Evolutionary conservation across 2,329 filamentous ascomycete species (phyloP), one percentile per base, ranked within the genome.

Genomic region (Aspergillus fijiensis): DNA sequence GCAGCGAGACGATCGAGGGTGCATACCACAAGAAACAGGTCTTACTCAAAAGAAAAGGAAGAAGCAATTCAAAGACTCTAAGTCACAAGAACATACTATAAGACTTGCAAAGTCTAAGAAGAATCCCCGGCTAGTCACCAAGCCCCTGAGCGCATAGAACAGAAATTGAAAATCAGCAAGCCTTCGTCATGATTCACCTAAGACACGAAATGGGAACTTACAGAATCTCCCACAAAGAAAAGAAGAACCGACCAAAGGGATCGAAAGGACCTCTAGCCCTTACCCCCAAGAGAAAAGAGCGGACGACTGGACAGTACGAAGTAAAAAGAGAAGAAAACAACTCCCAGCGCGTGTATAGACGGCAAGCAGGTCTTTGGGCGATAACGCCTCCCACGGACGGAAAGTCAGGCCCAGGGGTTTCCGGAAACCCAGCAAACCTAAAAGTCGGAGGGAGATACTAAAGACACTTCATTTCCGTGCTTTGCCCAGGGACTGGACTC

Each of bases 251-350:
- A 29, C 23, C 33, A 61, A 27, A 58, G 14, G 31, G 31, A 52
- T 39, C 21, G 19, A 49, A 60, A 66, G 70, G 74, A 71, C 70
- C 57, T 71, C 71, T 64, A 70, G 72, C 72, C 63, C 70, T 67
- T 63, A 55, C 31, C 23, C 33, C 59, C 39, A 42, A 48, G 61
- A 55, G 50, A 61, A 65, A 66, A 62, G 56, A 65, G 60, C 62
- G 58, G 63, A 55, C 55, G 42, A 60, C 51, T 61, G 53, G 42
- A 55, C 31, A 57, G 58, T 51, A 65, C 59, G 55, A 63, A 62
- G 50, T 60, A 59, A 65, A 64, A 62, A 61, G 50, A 66, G 50
- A 19, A 58, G 53, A 57, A 60, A 42, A 59, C 48, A 50, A 62
- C 45, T 51, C 27, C 45, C 47, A 51, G 56, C 49, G 59, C 57